A percentile compares a stretch with the other conserved stretches of the same genome.
Evolutionary conservation across 23 red algal genomes (phyloP).

Genomic region (Rhodosorus marinus): DNA sequence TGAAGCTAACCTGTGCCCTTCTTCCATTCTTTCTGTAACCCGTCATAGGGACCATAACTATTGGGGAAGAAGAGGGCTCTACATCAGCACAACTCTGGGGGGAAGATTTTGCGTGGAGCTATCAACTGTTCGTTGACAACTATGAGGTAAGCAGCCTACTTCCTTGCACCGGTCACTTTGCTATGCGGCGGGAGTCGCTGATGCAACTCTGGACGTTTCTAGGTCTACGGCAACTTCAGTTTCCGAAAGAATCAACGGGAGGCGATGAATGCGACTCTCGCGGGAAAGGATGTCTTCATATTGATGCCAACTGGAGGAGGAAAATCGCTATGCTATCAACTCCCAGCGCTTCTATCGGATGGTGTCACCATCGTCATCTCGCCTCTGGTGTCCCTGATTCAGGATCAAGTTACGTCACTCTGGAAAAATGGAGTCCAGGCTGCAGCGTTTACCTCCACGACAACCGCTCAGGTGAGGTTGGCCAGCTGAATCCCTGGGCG

Average conservation of each 20-base stretch:
- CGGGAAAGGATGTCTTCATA: slow-evolving; percentile 78
- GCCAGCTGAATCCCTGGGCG: slow-evolving; percentile 5
- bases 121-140: slow-evolving; percentile 35
- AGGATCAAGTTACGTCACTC: slow-evolving; percentile 79
- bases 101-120: slow-evolving; percentile 25
- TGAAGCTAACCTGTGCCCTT: too few relatives aligned
- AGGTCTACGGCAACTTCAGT: slow-evolving; percentile 48
- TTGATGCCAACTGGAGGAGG: slow-evolving; percentile 98
- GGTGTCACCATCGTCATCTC: slow-evolving; percentile 91
- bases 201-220: too few relatives aligned
- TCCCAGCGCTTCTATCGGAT: slow-evolving; percentile 28
- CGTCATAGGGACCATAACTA: too few relatives aligned
- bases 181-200: too few relatives aligned
- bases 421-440: slow-evolving; percentile 38
- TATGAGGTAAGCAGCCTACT: too few relatives aligned
- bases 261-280: slow-evolving; percentile 85
- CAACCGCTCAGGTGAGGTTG: slow-evolving; percentile 8
- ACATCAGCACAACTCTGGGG: not conserved
- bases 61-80: not conserved
- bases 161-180: too few relatives aligned
- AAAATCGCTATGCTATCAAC: slow-evolving; percentile 95
- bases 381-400: slow-evolving; percentile 86
- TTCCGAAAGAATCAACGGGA: slow-evolving; percentile 84
- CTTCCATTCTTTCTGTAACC: too few relatives aligned
- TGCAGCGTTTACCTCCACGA: slow-evolving; percentile 43